Conservation (phyloP, 1,284 basidiomycete species). For the Cryptococcus hybrid region DNA sequence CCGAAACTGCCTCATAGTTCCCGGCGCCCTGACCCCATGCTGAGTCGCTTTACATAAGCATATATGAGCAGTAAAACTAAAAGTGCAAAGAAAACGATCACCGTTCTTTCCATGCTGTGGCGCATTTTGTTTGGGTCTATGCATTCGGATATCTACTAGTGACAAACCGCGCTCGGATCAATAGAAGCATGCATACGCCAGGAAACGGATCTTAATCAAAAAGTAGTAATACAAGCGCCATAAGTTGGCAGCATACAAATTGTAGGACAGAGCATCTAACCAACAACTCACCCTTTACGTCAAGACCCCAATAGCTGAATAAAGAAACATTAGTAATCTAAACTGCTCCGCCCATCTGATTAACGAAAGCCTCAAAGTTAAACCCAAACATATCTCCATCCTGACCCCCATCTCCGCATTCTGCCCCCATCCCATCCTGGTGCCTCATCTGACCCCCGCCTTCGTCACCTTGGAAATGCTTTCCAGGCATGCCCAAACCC, state of each 20-base stretch:
- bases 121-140: no score
- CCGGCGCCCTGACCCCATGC: no score
- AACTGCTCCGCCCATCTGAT: constrained; percentile 14
- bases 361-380: constrained; percentile 27
- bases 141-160: no score
- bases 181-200: not conserved
- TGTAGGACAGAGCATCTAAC: not conserved
- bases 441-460: not conserved
- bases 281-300: no score
- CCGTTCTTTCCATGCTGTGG: no score
- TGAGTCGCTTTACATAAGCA: no score
- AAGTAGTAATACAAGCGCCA: not conserved
- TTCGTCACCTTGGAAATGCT: not conserved
- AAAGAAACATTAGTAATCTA: no score
- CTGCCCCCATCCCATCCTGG: not conserved
- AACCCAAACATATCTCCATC: constrained; percentile 18
- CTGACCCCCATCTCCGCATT: not conserved
- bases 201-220: not conserved
- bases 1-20: no score
- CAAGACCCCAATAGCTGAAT: no score
- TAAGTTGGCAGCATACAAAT: not conserved
- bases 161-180: no score
- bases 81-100: no score
- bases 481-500: not conserved
- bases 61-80: no score